Evolutionary conservation across 768 basidiomycete genomes (phyloP), one percentile per base, ranked within the genome.

Genomic region (Leccinum variicolor): DNA sequence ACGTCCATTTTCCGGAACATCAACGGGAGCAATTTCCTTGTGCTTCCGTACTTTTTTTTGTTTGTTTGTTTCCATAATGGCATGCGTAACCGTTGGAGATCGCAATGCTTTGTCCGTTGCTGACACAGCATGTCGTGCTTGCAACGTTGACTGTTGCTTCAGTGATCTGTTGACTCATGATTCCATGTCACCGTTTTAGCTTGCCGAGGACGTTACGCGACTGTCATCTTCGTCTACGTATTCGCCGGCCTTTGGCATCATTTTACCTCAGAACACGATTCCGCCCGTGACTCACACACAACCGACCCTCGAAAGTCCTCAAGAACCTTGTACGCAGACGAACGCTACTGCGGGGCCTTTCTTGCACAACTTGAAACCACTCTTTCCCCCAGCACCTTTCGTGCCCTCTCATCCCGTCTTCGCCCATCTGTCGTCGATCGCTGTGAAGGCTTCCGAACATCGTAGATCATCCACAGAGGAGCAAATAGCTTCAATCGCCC

Each of bases 311-410:
- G 53, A 68, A 66, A 36, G 62, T 68, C 51, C 68, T 68, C 54
- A 68, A 70, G 64, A 62, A 4, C 49, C 60, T 33, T n/a, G 1
- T 43, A 62, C 74, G 10, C 69, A 71, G 48, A 59, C 68, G 28
- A 54, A 11, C 45, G 7, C 53, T 28, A 65, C 73, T 17, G 59
- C 63, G 5, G 63, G 60, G 19, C 66, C 73, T 47, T 79, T 79
- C 68, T 74, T 92, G 46, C 79, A 83, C 39, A 71, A 77, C 56
- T 62, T 88, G 60, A 79, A 79, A 39, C 79, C 86, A 6, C 72
- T 92, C 39, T 87, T 90, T 68, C 83, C 84, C 26, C 89, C 89
- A 17, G 83, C 86, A 21, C 90, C 90, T 17, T 92, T 89, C 71
- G 82, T 86, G 0, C 86, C 90, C 7, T 83, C 86, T 17, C 87